Percentiles rank a stretch among this genome's conserved stretches.
These are phyloP conservation scores for Parsonsia alboflavescens DNA, from an alignment of 257 asterid genomes.

Conservation along the genomic window DNA sequence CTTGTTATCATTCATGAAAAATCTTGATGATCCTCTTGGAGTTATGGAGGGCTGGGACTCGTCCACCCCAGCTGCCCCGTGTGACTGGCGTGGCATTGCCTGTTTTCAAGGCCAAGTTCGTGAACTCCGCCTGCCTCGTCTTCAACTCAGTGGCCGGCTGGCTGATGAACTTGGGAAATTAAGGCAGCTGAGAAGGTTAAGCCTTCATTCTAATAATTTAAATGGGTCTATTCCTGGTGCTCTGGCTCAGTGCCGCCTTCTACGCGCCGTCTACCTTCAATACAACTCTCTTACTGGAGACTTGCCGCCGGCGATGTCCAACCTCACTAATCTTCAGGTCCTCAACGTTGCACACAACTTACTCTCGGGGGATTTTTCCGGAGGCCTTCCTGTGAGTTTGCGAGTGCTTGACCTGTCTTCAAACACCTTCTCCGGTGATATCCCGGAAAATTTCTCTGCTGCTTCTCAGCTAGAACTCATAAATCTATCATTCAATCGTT, in stretches of 20 bases:
- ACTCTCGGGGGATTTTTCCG: conserved; percentile 40
- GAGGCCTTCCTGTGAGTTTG: conserved; percentile 30
- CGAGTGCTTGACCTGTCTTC: conserved; percentile 58
- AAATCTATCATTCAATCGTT: conserved; percentile 52
- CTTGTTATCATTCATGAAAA: conserved; percentile 40
- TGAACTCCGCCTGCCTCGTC: conserved; percentile 63
- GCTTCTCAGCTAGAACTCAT: conserved; percentile 49
- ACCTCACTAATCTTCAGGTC: conserved; percentile 52
- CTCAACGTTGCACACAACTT: conserved; percentile 52
- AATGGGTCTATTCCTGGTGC: conserved; percentile 58
- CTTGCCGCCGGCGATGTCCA: conserved; percentile 41
- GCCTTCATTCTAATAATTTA: conserved; percentile 63
- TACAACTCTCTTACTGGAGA: conserved; percentile 56
- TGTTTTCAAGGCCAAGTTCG: conserved; percentile 48
- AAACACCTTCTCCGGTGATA: conserved; percentile 47
- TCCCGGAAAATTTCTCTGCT: conserved; percentile 47
- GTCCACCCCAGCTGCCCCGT: conserved; percentile 60
- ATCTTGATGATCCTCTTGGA: conserved; percentile 59
- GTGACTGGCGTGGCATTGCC: conserved; percentile 76
- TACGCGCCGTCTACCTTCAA: conserved; percentile 70
- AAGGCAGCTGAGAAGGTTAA: conserved; percentile 50
- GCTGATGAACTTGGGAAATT: conserved; percentile 33
- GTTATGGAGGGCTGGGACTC: conserved; percentile 56
- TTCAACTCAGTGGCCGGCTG: conserved; percentile 51
- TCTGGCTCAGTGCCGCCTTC: conserved; percentile 39